Percentiles rank a stretch among this genome's conserved stretches.
Evolutionary conservation across 345 rosid genomes (phyloP).

Genomic region (Populus euphratica): DNA sequence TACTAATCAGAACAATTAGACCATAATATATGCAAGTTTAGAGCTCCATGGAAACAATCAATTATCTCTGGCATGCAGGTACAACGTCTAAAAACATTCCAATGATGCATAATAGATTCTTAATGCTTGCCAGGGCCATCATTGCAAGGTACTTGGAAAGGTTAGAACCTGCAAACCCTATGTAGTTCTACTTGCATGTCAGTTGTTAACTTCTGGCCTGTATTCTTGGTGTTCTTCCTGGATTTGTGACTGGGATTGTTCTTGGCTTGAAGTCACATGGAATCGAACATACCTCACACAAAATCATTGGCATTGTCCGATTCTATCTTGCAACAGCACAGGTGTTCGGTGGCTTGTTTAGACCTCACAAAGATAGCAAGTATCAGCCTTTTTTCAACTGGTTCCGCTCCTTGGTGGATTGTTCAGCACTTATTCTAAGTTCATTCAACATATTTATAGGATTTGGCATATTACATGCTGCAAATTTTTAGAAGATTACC

Average conservation of each 20-base stretch:
- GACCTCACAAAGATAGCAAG: slow-evolving; percentile 36
- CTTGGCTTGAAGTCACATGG: slow-evolving; percentile 14
- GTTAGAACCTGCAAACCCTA: slow-evolving; percentile 28
- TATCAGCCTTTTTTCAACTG: slow-evolving; percentile 30
- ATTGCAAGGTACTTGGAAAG: slow-evolving; percentile 30
- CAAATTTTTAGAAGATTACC: neutral
- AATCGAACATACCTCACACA: slow-evolving; percentile 6
- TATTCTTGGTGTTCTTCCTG: slow-evolving; percentile 12
- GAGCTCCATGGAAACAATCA: neutral
- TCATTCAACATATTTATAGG: slow-evolving; percentile 33
- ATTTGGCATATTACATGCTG: slow-evolving; percentile 22
- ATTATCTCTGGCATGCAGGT: neutral
- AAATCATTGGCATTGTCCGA: slow-evolving; percentile 28
- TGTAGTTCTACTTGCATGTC: slow-evolving; percentile 35
- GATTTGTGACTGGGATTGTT: slow-evolving; percentile 28
- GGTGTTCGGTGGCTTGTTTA: slow-evolving; percentile 6
- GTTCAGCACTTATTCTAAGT: slow-evolving; percentile 25
- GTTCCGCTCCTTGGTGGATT: no score
- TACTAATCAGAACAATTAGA: neutral
- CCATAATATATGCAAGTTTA: neutral
- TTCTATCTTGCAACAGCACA: slow-evolving; percentile 13
- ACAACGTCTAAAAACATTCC: neutral
- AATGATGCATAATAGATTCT: slow-evolving; percentile 11
- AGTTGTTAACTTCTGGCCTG: slow-evolving; percentile 27
- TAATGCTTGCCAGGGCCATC: slow-evolving; percentile 32